Percentiles rank a stretch among this genome's conserved stretches.
Evolutionary conservation across 2,329 filamentous ascomycete genomes (phyloP).

Genomic region (Claviceps purpurea): DNA sequence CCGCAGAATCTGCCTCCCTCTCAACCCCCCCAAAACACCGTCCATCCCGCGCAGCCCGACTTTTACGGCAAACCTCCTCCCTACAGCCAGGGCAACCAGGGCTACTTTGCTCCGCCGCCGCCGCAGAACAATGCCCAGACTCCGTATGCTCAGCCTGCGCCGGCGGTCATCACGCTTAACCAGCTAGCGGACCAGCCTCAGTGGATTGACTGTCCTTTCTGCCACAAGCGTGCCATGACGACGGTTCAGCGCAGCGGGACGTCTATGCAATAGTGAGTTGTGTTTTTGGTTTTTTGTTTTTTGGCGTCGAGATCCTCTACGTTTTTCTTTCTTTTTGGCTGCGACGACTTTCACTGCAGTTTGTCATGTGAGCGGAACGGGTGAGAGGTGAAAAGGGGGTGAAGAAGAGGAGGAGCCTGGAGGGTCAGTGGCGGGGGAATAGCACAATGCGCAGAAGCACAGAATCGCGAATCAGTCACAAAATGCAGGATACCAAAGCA

Average conservation of each 20-base stretch:
- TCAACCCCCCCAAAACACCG: neutral
- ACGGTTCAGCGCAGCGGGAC: slow-evolving; percentile 12
- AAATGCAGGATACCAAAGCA: neutral
- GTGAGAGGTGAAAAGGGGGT: neutral
- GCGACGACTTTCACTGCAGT: too few species aligned
- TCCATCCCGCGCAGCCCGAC: neutral
- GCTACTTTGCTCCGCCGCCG: neutral
- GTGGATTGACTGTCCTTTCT: slow-evolving; percentile 20
- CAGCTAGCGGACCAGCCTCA: slow-evolving; percentile 13
- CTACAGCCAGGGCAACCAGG: slow-evolving; percentile 1
- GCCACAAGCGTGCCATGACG: slow-evolving; percentile 13
- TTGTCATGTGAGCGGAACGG: too few species aligned
- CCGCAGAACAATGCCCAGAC: neutral
- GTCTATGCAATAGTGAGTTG: slow-evolving; percentile 14
- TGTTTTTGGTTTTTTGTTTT: too few species aligned
- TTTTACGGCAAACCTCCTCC: neutral
- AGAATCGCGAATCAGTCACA: too few species aligned
- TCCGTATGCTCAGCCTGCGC: neutral
- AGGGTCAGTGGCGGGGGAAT: too few species aligned
- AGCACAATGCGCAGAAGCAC: too few species aligned
- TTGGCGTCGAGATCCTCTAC: too few species aligned
- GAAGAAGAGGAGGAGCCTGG: neutral
- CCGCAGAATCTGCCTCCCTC: neutral
- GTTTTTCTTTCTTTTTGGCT: too few species aligned
- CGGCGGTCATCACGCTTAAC: slow-evolving; percentile 10